Conservation (phyloP, 2,329 filamentous ascomycete species). For the Cyclaneusma minus region DNA sequence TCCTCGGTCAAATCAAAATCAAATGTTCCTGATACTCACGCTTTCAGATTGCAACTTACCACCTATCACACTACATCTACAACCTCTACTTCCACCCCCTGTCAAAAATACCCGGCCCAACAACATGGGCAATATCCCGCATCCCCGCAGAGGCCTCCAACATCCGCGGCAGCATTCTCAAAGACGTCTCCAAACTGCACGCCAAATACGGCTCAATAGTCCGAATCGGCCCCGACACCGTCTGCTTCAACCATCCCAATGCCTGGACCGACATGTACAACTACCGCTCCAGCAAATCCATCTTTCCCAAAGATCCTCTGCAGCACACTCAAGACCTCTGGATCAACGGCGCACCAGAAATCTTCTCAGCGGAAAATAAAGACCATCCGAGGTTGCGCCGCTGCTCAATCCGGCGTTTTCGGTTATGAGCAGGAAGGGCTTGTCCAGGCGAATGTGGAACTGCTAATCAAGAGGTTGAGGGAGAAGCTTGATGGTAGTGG, state of each 20-base stretch:
- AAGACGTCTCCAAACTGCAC: slow-evolving; percentile 20
- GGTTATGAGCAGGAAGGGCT: no score
- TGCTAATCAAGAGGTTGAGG: background rate
- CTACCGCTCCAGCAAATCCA: slow-evolving; percentile 4
- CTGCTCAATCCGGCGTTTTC: no score
- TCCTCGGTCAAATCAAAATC: no score
- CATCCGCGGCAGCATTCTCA: slow-evolving; percentile 15
- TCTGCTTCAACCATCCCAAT: slow-evolving; percentile 14
- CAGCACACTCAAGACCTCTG: slow-evolving; percentile 10
- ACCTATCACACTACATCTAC: no score
- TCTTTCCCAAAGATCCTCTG: slow-evolving; percentile 9
- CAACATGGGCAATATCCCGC: slow-evolving; percentile 6
- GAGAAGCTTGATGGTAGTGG: background rate
- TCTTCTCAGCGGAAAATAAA: no score
- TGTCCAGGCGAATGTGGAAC: background rate
- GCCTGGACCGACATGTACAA: slow-evolving; percentile 17
- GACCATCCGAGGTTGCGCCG: slow-evolving; percentile 14
- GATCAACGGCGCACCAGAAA: slow-evolving; percentile 12
- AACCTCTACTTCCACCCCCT: no score
- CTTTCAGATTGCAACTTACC: no score
- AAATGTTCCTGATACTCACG: no score
- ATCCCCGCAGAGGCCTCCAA: slow-evolving; percentile 7
- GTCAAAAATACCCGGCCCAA: slow-evolving; percentile 9
- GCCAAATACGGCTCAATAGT: slow-evolving; percentile 22
- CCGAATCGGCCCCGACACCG: slow-evolving; percentile 17